Evolutionary conservation across 1,284 basidiomycete species (phyloP), one percentile per base, ranked within the genome.

Genomic region (Ceratobasidium sp.): DNA sequence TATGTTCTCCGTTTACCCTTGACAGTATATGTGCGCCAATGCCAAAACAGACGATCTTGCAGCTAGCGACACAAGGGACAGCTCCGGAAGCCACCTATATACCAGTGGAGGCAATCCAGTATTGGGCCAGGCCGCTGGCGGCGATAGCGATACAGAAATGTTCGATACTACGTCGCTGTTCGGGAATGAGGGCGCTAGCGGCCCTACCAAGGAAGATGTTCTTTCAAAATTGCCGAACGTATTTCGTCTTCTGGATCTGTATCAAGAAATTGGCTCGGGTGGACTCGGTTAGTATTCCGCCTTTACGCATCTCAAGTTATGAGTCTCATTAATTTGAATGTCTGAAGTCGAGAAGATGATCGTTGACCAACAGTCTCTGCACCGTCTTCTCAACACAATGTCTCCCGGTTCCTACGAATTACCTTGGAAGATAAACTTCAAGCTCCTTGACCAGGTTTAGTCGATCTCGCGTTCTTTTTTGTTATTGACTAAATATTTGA

Each of bases 141-240:
- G n/a, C n/a, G n/a, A n/a, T n/a, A n/a, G n/a, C n/a, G 65, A 68
- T n/a, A 26, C 51, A 11, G 53, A 69, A 17, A 56, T 56, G 67
- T 20, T 58, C 35, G 51, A 69, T 26, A 37, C 53, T 20, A 15
- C 10, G 17, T 45, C 53, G 20, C n/a, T 33, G 33, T 69, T 60
- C 26, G 53, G 54, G 11, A 53, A 23, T 31, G 31, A 51, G 10
- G 53, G 28, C 37, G n/a, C 35, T 6, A 89, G 89, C 88, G 85
- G 75, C 85, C 51, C 51, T 26, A 85, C 0, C 88, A 90, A 77
- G 84, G 89, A 89, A 20, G 75, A 78, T 31, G 47, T 76, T 1
- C 51, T 76, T 11, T n/a, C 45, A 20, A 39, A 56, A 31, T 68
- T 77, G 20, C 63, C 60, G 8, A 76, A 76, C 17, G 17, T 77